These are phyloP conservation scores for Dryas octopetala DNA, from an alignment of 306 rosid species.

Conservation along the genomic window DNA sequence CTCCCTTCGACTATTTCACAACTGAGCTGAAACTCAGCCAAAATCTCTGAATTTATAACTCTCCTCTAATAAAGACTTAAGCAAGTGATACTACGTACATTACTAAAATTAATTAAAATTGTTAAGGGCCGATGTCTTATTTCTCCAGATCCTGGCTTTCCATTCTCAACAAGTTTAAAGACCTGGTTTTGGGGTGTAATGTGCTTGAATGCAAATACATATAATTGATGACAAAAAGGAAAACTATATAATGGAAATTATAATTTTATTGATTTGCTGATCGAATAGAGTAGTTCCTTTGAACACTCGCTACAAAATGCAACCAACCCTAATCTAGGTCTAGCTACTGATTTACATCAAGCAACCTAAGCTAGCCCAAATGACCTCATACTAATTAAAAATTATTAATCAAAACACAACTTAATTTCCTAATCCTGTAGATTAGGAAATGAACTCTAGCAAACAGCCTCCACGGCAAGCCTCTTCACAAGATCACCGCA, in stretches of 20 bases:
- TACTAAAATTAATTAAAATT: too few species aligned
- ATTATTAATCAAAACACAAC: neutral
- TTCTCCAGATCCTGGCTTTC: too few species aligned
- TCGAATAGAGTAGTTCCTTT: neutral
- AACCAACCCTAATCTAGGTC: neutral
- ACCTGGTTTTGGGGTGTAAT: too few species aligned
- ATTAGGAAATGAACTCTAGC: conserved; percentile 19
- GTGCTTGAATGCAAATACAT: too few species aligned
- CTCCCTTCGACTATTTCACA: too few species aligned
- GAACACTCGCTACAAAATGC: neutral
- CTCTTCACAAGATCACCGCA: conserved; percentile 39
- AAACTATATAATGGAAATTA: neutral
- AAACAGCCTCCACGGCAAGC: conserved; percentile 52
- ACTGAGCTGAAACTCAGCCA: too few species aligned
- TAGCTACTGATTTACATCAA: neutral
- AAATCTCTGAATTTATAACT: too few species aligned
- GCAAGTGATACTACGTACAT: too few species aligned
- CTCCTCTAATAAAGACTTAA: too few species aligned
- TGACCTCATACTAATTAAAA: neutral
- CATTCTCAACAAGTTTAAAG: too few species aligned
- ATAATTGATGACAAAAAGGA: neutral
- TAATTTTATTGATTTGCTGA: neutral
- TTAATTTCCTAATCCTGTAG: neutral
- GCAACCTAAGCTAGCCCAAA: neutral
- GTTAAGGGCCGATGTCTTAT: too few species aligned